Conservation (phyloP, 2,329 filamentous ascomycete genomes). For the Exophiala lecanii-corni region DNA sequence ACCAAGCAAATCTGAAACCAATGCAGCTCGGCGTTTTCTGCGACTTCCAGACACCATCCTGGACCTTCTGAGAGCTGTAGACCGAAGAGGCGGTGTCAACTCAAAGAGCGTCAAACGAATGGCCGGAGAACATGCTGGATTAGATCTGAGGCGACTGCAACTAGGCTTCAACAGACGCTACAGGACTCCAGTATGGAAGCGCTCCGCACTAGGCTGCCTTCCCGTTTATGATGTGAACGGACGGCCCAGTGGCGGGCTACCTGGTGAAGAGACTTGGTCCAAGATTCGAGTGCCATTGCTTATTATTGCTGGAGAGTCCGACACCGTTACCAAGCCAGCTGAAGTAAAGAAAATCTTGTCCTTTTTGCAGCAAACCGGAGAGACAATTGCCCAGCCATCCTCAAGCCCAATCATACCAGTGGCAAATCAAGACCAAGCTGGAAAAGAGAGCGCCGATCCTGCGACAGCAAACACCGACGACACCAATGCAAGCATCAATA, state of each 20-base stretch:
- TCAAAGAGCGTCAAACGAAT: constrained; percentile 78
- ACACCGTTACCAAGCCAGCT: constrained; percentile 67
- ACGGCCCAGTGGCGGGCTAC: constrained; percentile 58
- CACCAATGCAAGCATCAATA: neutral
- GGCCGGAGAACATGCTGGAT: constrained; percentile 42
- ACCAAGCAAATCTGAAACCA: constrained; percentile 50
- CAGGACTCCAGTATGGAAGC: constrained; percentile 72
- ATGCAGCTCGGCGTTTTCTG: constrained; percentile 54
- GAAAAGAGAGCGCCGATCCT: neutral
- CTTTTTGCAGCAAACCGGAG: constrained; percentile 9
- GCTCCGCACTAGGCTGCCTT: constrained; percentile 70
- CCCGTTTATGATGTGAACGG: constrained; percentile 55
- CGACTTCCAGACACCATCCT: constrained; percentile 66
- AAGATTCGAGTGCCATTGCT: constrained; percentile 69
- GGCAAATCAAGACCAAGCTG: constrained; percentile 29
- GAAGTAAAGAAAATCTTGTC: constrained; percentile 65
- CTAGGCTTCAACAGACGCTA: constrained; percentile 68
- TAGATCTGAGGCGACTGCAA: constrained; percentile 40
- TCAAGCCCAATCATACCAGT: constrained; percentile 18
- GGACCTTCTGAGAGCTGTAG: constrained; percentile 70
- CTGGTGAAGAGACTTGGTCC: constrained; percentile 67
- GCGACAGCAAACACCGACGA: neutral
- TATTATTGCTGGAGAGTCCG: constrained; percentile 71
- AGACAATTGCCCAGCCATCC: neutral
- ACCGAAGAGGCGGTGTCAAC: constrained; percentile 69